These are phyloP conservation scores for Atractiella rhizophila DNA, from an alignment of 768 basidiomycete species.

Conservation along the genomic window DNA sequence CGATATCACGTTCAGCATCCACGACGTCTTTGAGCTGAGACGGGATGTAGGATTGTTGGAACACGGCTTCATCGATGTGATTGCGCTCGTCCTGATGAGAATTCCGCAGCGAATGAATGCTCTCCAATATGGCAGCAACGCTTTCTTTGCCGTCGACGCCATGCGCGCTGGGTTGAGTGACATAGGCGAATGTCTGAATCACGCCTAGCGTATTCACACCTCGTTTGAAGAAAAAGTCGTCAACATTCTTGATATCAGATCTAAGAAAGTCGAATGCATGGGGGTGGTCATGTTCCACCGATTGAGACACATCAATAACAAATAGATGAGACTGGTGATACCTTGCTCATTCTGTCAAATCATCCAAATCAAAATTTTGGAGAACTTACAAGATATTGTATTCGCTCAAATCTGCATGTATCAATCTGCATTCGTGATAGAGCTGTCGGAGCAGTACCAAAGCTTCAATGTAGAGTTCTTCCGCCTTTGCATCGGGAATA, in stretches of 20 bases:
- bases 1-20: slow-evolving; percentile 82
- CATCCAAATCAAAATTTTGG: not conserved
- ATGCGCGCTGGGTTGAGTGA: slow-evolving; percentile 29
- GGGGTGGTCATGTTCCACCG: slow-evolving; percentile 94
- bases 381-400: slow-evolving; percentile 68
- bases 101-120: slow-evolving; percentile 8
- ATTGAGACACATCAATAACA: slow-evolving; percentile 95
- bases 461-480: slow-evolving; percentile 48
- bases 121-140: slow-evolving; percentile 8
- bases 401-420: slow-evolving; percentile 92
- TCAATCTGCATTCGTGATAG: slow-evolving; percentile 72
- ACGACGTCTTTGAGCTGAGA: slow-evolving; percentile 73
- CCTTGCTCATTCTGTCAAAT: slow-evolving; percentile 10
- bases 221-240: slow-evolving; percentile 62
- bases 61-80: slow-evolving; percentile 39
- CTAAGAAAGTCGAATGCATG: slow-evolving; percentile 87
- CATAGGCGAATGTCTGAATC: slow-evolving; percentile 62
- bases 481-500: slow-evolving; percentile 30
- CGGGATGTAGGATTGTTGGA: slow-evolving; percentile 76
- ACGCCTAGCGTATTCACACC: slow-evolving; percentile 56
- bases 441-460: slow-evolving; percentile 54
- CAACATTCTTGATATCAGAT: slow-evolving; percentile 68
- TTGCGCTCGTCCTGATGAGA: slow-evolving; percentile 30
- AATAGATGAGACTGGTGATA: slow-evolving; percentile 38
- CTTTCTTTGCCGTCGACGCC: slow-evolving; percentile 1